These are phyloP conservation scores for Syzygium aqueum DNA, from an alignment of 345 rosid species.

Conservation along the genomic window DNA sequence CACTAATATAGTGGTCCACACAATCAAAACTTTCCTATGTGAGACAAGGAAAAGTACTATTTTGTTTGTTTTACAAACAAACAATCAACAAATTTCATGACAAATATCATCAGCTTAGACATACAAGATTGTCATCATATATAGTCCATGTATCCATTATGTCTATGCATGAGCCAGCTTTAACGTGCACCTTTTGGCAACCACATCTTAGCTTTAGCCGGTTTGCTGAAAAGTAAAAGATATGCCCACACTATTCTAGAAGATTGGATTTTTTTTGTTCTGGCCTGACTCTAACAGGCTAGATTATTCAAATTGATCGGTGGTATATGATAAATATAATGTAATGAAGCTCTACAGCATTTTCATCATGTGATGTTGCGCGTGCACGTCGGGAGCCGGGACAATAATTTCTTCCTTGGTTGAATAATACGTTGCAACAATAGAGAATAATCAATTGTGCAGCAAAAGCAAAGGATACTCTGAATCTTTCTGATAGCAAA, in stretches of 20 bases:
- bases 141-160: too few species aligned
- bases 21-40: too few species aligned
- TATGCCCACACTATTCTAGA: not conserved
- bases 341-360: not conserved
- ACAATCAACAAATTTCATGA: too few species aligned
- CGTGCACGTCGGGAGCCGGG: not conserved
- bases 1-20: too few species aligned
- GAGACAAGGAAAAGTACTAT: too few species aligned
- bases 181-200: too few species aligned
- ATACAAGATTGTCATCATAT: too few species aligned
- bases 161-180: too few species aligned
- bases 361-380: not conserved
- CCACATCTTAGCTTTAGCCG: not conserved
- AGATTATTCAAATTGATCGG: not conserved
- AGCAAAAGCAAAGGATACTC: not conserved
- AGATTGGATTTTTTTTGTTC: not conserved
- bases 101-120: too few species aligned
- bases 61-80: too few species aligned
- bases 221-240: too few species aligned
- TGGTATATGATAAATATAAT: not conserved
- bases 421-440: not conserved
- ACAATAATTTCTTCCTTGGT: not conserved
- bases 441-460: not conserved
- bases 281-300: not conserved
- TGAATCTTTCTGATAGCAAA: not conserved